Conservation (phyloP, 176 grass and related monocot species). For the Tillandsia leiboldiana region DNA sequence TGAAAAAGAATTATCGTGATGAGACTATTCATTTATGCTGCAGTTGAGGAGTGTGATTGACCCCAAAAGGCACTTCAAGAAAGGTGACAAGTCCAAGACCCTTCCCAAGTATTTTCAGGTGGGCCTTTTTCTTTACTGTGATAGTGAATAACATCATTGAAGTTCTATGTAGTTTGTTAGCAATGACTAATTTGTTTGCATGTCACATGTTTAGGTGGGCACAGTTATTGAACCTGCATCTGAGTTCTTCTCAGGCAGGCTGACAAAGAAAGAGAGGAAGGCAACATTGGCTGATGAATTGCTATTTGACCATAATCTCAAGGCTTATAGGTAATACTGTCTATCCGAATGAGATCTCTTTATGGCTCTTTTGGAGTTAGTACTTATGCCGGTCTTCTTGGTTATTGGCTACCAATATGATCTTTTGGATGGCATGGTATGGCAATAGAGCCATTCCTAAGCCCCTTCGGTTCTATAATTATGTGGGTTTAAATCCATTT, state of each 20-base stretch:
- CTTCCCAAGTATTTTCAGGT: constrained; percentile 72
- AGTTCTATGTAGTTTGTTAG: background rate
- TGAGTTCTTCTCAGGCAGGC: constrained; percentile 76
- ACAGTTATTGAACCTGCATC: constrained; percentile 68
- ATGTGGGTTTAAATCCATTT: too few relatives aligned
- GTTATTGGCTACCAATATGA: background rate
- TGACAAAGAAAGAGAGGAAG: constrained; percentile 76
- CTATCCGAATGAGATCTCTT: background rate
- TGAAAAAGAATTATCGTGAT: background rate
- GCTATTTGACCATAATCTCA: constrained; percentile 54
- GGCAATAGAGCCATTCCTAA: background rate
- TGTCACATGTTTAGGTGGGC: constrained; percentile 48
- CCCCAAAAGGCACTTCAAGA: constrained; percentile 96
- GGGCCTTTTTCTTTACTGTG: constrained; percentile 11
- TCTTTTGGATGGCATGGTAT: too few relatives aligned
- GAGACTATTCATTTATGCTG: constrained; percentile 11
- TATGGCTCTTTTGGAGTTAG: background rate
- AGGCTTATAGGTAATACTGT: constrained; percentile 58
- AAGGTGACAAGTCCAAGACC: constrained; percentile 7
- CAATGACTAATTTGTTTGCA: constrained; percentile 11
- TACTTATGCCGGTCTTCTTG: background rate
- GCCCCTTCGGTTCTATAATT: too few relatives aligned
- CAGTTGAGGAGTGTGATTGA: constrained; percentile 82
- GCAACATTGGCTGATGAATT: constrained; percentile 64
- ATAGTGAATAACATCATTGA: background rate